Conservation (phyloP, 2,329 filamentous ascomycete genomes). For the Penicillium brevicompactum region DNA sequence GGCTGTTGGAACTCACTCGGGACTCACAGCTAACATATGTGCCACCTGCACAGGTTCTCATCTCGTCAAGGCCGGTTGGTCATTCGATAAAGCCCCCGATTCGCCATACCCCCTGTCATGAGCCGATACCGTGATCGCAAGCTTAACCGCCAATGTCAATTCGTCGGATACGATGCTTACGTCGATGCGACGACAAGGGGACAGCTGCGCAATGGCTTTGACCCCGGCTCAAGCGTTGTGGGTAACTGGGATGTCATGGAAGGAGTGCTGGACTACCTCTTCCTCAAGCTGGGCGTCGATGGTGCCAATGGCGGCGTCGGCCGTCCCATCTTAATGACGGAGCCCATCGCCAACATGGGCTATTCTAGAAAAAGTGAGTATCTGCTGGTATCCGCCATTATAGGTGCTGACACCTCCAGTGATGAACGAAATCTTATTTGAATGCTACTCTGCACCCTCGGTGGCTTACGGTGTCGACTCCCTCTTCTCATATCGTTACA, state of each 20-base stretch:
- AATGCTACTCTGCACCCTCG: conserved; percentile 89
- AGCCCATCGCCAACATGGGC: conserved; percentile 85
- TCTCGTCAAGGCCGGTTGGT: conserved; percentile 90
- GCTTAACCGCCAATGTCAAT: conserved; percentile 85
- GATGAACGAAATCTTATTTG: conserved; percentile 97
- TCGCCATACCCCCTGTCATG: conserved; percentile 85
- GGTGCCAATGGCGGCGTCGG: conserved; percentile 72
- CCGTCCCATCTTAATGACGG: conserved; percentile 90
- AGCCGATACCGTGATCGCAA: conserved; percentile 95
- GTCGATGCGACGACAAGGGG: conserved; percentile 90
- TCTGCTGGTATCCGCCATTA: not conserved
- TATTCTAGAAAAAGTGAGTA: conserved; percentile 84
- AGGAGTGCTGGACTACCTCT: conserved; percentile 89
- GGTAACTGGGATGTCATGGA: conserved; percentile 99
- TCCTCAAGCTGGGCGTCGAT: conserved; percentile 89
- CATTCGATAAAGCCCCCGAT: conserved; percentile 78
- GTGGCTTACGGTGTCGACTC: conserved; percentile 95
- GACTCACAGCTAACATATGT: not conserved
- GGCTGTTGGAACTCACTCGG: conserved; percentile 1
- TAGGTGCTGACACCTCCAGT: conserved; percentile 55
- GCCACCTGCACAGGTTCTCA: conserved; percentile 69
- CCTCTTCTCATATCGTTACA: conserved; percentile 92
- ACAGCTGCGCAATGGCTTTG: conserved; percentile 88
- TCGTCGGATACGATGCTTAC: conserved; percentile 90
- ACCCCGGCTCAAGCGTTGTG: conserved; percentile 84